Conservation (phyloP, 352 stramenopile genomes). For the Pythium dissimile region DNA sequence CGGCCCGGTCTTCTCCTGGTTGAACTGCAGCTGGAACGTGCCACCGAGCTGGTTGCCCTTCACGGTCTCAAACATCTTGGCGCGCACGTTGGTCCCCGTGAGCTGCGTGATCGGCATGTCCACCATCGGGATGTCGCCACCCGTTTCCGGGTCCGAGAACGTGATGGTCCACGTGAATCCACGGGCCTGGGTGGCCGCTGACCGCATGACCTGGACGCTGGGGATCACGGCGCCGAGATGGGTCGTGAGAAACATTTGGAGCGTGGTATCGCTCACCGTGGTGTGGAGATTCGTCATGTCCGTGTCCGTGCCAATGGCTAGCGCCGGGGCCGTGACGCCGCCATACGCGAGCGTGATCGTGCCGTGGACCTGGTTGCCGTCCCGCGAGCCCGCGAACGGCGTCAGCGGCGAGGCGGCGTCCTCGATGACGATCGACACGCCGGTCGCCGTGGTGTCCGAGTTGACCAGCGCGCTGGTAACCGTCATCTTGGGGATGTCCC, state of each 20-base stretch:
- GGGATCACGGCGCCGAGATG: constrained; percentile 37
- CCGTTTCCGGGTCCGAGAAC: constrained; percentile 52
- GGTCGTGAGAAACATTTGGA: constrained; percentile 40
- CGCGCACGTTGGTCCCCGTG: constrained; percentile 28
- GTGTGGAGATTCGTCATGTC: constrained; percentile 24
- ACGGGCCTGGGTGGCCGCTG: constrained; percentile 51
- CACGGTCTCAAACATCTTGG: constrained; percentile 63
- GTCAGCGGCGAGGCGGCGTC: constrained; percentile 36
- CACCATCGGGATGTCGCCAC: constrained; percentile 79
- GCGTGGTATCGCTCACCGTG: constrained; percentile 27
- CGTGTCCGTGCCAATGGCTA: constrained; percentile 44
- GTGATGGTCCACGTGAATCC: constrained; percentile 84
- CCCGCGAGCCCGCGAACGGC: constrained; percentile 55
- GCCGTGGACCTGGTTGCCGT: constrained; percentile 91
- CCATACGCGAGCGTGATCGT: constrained; percentile 64
- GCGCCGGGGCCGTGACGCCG: constrained; percentile 36
- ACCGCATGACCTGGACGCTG: constrained; percentile 51
- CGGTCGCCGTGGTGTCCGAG: constrained; percentile 13
- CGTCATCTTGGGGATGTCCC: constrained; percentile 85
- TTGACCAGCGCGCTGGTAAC: constrained; percentile 27
- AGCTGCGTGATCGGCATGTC: constrained; percentile 36
- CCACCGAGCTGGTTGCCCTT: constrained; percentile 89
- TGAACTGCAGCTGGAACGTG: constrained; percentile 92
- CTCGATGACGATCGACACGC: constrained; percentile 36
- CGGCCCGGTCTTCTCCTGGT: constrained; percentile 91